Evolutionary conservation across 148 eudicot genomes (phyloP).

Genomic region (Arbutus unedo): DNA sequence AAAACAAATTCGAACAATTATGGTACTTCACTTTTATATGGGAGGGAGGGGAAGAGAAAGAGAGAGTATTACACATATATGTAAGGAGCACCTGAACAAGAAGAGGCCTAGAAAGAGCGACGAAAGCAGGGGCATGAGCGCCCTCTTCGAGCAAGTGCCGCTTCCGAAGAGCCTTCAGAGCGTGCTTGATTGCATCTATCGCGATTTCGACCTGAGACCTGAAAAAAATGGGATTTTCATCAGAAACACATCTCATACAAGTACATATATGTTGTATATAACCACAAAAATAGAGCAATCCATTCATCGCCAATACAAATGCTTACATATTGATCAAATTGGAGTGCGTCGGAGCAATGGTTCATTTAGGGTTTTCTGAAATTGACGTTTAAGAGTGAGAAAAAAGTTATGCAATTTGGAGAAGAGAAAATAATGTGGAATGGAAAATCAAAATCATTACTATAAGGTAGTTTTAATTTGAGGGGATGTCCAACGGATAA

Average conservation of each 20-base stretch:
- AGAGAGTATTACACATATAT: not conserved
- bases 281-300: not conserved
- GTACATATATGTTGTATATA: not conserved
- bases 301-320: not conserved
- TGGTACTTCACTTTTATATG: too few relatives aligned
- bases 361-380: conserved; percentile 2
- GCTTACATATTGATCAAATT: conserved; percentile 19
- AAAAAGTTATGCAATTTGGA: not conserved
- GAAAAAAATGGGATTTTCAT: not conserved
- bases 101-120: conserved; percentile 68
- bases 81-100: conserved; percentile 52
- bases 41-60: too few relatives aligned
- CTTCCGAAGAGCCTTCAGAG: conserved; percentile 72
- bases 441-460: not conserved
- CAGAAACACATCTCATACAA: not conserved
- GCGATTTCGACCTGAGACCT: conserved; percentile 66
- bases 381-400: not conserved
- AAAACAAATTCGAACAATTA: too few relatives aligned
- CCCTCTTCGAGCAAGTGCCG: conserved; percentile 83
- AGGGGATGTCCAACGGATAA: not conserved
- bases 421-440: not conserved
- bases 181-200: conserved; percentile 62
- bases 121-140: conserved; percentile 74
- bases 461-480: not conserved
- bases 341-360: not conserved